Evolutionary conservation across 2,329 filamentous ascomycete genomes (phyloP), one percentile per base, ranked within the genome.

Genomic region (Elsinoe necatrix): DNA sequence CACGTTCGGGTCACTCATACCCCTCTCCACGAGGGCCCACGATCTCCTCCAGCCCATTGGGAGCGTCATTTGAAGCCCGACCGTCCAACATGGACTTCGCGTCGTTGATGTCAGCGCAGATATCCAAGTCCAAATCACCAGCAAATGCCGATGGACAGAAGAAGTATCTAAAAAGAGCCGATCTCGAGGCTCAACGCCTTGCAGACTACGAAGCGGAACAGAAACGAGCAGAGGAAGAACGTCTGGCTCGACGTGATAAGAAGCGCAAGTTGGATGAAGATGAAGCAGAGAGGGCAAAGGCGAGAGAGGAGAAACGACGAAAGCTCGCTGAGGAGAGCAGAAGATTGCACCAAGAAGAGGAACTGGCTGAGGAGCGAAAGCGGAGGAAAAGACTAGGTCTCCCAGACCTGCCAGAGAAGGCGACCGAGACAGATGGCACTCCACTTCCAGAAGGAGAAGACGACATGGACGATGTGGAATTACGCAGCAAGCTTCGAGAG

Each of bases 241-340:
- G 88, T 25, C 77, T 83, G 58, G 82, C 85, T 60, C 84, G 83
- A 61, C 75, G 82, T 0, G 79, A 81, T 1, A 84, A 86, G 64
- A 97, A 97, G 74, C 87, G 92, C 63, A 93, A 95, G 71, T 81
- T 83, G 21, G 92, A 97, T 55, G 91, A 95, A 34, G 91, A 95
- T 23, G 86, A 87, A 57, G 83, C 84, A 1, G 80, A 83, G 21
- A 84, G 86, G 61, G 81, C 82, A 61, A 80, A 77, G 11, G 76
- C 77, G 25, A 82, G 90, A 12, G 88, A 95, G 61, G 89, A 93
- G 66, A 96, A 96, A 76, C 84, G 86, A 55, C 80, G 81, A 59
- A 80, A 80, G 59, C 76, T 98, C 3, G 92, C 90, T 0, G 89
- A 95, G 61, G 89, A 95, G 66, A 89, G 86, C 50, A 79, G 80